Evolutionary conservation across 495 filamentous ascomycete species (phyloP), one percentile per base, ranked within the genome.

Genomic region (Aspergillus kassunensis): DNA sequence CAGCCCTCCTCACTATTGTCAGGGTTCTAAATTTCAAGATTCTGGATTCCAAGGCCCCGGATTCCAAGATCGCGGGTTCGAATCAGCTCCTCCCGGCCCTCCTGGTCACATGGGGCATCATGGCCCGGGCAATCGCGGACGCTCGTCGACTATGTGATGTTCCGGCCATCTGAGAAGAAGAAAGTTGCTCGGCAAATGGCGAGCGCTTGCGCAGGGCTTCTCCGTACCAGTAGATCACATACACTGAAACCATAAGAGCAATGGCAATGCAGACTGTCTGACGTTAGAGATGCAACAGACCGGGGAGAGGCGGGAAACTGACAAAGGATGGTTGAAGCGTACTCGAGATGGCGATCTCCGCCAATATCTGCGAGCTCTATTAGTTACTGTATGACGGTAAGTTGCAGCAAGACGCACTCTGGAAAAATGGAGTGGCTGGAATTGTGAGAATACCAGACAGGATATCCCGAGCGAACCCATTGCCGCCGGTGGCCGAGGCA

Each of bases 391-490:
- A 4, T 9, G 4, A 27, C 24, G 24, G 9, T 27, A 27, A 9
- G 9, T 27, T 27, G 24, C 4, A 27, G 24, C 24, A 63, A 49
- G 31, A 71, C 70, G 62, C 53, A 72, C 67, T 80, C 15, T 62
- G 42, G 45, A 70, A 87, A 71, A 86, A 90, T 3, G 87, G 88
- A 0, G 83, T 88, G 0, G 88, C 87, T 1, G 81, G 82, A 30
- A 89, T 75, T 9, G 88, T 90, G 23, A 89, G 72, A 7, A 89
- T 76, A 73, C 89, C 89, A 47, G 89, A 89, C 8, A 95, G 70
- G 70, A 95, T 87, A 64, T 95, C 89, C 55, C 89, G 79, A 41
- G 88, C 74, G 78, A 77, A 87, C 51, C 83, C 85, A 58, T 88
- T 88, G 35, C 85, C 85, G 50, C 85, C 85, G 8, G 85, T 88